These are phyloP conservation scores for Elaeis oleifera DNA, from an alignment of 202 grass and related monocot genomes.

Conservation along the genomic window DNA sequence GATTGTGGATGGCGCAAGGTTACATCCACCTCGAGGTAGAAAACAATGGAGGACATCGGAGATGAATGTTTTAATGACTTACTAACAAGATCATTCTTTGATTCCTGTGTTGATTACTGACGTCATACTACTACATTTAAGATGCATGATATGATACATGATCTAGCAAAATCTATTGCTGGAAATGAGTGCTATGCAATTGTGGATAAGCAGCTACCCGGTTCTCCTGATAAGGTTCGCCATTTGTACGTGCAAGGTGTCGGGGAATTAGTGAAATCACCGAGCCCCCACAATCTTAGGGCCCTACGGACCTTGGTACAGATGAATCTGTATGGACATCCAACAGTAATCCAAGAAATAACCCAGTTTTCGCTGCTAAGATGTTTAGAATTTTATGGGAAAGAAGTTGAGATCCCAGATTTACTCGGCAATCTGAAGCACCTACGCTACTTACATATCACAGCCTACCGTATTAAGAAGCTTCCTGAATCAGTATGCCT, in stretches of 20 bases:
- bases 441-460: slow-evolving; percentile 10
- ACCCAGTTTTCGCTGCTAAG: not conserved
- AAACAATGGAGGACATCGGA: slow-evolving; percentile 11
- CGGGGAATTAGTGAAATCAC: no score
- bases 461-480: not conserved
- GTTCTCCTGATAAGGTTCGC: not conserved
- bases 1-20: slow-evolving; percentile 26
- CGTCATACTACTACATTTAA: not conserved
- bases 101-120: not conserved
- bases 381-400: not conserved
- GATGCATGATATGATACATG: slow-evolving; percentile 26
- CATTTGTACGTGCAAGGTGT: not conserved
- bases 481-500: slow-evolving; percentile 11
- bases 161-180: no score
- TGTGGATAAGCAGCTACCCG: not conserved
- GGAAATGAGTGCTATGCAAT: slow-evolving; percentile 17
- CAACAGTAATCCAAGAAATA: not conserved
- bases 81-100: not conserved
- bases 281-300: no score
- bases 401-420: not conserved
- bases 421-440: slow-evolving; percentile 10
- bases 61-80: slow-evolving; percentile 20
- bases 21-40: slow-evolving; percentile 12
- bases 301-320: no score
- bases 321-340: no score